Evolutionary conservation across 768 basidiomycete genomes (phyloP).

Genomic region (Leccinum pellstonianum): DNA sequence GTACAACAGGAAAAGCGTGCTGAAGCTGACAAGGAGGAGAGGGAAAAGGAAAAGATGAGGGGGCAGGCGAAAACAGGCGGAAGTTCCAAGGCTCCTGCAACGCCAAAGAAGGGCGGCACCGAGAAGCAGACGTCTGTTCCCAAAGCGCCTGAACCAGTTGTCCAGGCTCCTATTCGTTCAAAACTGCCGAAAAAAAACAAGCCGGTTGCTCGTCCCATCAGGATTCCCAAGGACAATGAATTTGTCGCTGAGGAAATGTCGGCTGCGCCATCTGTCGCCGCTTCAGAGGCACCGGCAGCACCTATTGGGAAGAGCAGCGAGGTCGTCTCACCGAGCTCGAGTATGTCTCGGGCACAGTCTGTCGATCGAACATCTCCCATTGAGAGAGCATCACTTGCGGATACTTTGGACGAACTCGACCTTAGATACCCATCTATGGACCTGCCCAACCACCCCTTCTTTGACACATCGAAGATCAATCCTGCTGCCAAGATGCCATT

Average conservation of each 20-base stretch:
- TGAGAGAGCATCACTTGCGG: constrained; percentile 53
- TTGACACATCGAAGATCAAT: constrained; percentile 67
- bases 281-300: constrained; percentile 47
- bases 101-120: constrained; percentile 16
- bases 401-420: constrained; percentile 68
- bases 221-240: constrained; percentile 60
- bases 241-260: constrained; percentile 40
- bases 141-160: constrained; percentile 35
- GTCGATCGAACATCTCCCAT: constrained; percentile 46
- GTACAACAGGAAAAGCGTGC: constrained; percentile 33
- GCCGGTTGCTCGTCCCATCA: constrained; percentile 57
- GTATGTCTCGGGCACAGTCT: constrained; percentile 61
- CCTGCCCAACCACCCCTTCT: constrained; percentile 69
- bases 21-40: constrained; percentile 31
- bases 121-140: constrained; percentile 22
- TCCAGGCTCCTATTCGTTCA: constrained; percentile 73
- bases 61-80: constrained; percentile 25
- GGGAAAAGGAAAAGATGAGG: constrained; percentile 31
- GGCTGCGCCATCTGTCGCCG: constrained; percentile 42
- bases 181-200: constrained; percentile 85
- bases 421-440: constrained; percentile 61
- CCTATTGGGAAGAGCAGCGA: constrained; percentile 34
- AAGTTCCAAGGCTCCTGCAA: constrained; percentile 22
- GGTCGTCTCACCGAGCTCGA: constrained; percentile 47
- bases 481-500: constrained; percentile 78